Percentiles rank a stretch among this genome's conserved stretches.
These are phyloP conservation scores for Sporothrix pallida DNA, from an alignment of 2,329 filamentous ascomycete species.

Conservation along the genomic window DNA sequence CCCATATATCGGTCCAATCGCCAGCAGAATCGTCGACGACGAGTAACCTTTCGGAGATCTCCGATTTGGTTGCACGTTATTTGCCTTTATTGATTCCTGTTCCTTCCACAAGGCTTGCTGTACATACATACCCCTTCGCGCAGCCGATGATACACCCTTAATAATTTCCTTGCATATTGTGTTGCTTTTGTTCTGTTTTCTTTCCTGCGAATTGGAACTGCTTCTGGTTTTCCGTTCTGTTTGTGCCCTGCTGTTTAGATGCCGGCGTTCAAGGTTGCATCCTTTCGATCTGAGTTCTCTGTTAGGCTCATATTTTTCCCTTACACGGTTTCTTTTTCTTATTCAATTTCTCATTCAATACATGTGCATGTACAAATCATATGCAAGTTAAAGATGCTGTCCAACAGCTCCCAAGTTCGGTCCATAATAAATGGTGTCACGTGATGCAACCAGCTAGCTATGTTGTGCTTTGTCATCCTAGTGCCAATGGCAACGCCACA, in stretches of 20 bases:
- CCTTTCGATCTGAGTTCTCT: no score
- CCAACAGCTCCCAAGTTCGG: background rate
- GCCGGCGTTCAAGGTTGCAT: conserved; percentile 21
- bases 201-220: background rate
- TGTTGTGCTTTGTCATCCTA: conserved; percentile 25
- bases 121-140: conserved; percentile 18
- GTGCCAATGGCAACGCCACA: conserved; percentile 24
- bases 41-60: conserved; percentile 53
- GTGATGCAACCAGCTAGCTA: background rate
- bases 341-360: background rate
- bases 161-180: background rate
- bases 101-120: conserved; percentile 7
- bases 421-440: conserved; percentile 12
- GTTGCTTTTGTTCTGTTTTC: conserved; percentile 6
- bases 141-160: background rate
- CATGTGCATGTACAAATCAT: background rate
- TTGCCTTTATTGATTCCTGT: background rate
- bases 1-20: conserved; percentile 82
- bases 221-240: background rate
- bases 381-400: background rate
- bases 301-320: background rate
- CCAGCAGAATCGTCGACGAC: conserved; percentile 88
- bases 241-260: background rate
- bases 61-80: no score
- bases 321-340: background rate